Evolutionary conservation across 1,139 yeast species (phyloP).

Genomic region (Neolecta irregularis): DNA sequence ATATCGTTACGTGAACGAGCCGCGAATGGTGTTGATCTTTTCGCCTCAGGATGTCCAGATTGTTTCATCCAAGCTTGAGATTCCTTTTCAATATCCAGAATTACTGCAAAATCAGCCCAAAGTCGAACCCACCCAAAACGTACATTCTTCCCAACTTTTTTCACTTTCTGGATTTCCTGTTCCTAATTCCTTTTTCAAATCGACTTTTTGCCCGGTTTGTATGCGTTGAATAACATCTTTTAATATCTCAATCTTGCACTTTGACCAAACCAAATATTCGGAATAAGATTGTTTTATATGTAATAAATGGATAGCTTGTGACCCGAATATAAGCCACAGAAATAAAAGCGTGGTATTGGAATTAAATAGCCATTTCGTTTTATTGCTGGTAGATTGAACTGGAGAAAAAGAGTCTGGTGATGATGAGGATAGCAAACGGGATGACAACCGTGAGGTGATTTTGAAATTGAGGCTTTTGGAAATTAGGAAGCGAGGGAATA

Average conservation of each 20-base stretch:
- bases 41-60: no score
- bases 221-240: slow-evolving; percentile 9
- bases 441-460: no score
- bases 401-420: no score
- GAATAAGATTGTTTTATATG: slow-evolving; percentile 1
- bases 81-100: no score
- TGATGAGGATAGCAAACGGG: no score
- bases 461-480: no score
- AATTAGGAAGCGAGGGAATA: no score
- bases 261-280: background rate
- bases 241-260: slow-evolving; percentile 1
- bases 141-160: slow-evolving; percentile 14
- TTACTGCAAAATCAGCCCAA: background rate
- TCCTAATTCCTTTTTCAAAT: slow-evolving; percentile 16
- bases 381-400: no score
- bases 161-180: slow-evolving; percentile 16
- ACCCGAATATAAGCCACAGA: background rate
- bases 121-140: background rate
- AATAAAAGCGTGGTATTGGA: slow-evolving; percentile 1
- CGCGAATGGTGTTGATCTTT: no score
- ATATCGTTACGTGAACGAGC: no score
- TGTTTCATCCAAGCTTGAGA: no score
- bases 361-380: background rate
- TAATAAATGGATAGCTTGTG: slow-evolving; percentile 3
- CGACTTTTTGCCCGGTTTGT: slow-evolving; percentile 14